Evolutionary conservation across 768 basidiomycete genomes (phyloP).

Genomic region (Mycena metata): DNA sequence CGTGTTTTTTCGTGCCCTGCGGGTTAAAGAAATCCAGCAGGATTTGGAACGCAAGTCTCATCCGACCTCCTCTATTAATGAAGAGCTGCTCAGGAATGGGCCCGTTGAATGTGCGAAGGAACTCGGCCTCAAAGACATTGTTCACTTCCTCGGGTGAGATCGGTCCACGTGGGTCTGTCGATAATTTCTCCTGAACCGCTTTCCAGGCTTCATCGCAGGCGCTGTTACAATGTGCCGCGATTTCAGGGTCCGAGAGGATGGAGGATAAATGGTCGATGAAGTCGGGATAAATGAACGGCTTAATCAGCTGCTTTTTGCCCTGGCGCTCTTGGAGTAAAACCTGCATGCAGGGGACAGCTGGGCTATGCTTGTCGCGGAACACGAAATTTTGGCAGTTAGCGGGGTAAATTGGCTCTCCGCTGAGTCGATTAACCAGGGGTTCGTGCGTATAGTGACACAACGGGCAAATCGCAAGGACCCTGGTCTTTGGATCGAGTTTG

Average conservation of each 20-base stretch:
- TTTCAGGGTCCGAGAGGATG: conserved; percentile 37
- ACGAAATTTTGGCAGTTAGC: conserved; percentile 26
- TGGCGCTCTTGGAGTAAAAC: conserved; percentile 31
- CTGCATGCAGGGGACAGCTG: conserved; percentile 5
- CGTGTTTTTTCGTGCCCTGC: conserved; percentile 39
- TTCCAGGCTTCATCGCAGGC: conserved; percentile 13
- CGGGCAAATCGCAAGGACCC: conserved; percentile 28
- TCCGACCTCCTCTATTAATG: conserved; percentile 38
- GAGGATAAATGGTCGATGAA: conserved; percentile 43
- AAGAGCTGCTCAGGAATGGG: conserved; percentile 40
- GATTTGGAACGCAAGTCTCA: conserved; percentile 41
- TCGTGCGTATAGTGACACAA: conserved; percentile 34
- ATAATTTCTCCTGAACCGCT: conserved; percentile 8
- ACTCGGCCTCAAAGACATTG: conserved; percentile 44
- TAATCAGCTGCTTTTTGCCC: conserved; percentile 36
- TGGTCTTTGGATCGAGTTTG: conserved; percentile 35
- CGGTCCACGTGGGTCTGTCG: too few relatives aligned
- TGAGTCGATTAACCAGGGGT: conserved; percentile 31
- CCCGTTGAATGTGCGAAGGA: conserved; percentile 46
- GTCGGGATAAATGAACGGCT: conserved; percentile 34
- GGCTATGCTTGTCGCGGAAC: conserved; percentile 31
- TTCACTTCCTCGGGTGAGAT: conserved; percentile 30
- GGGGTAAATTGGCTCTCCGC: conserved; percentile 30
- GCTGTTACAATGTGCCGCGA: conserved; percentile 35
- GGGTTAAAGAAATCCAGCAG: conserved; percentile 49